Base-by-base conservation (phyloP, 176 grass and related monocot genomes). In the Avena insularis region DNA sequence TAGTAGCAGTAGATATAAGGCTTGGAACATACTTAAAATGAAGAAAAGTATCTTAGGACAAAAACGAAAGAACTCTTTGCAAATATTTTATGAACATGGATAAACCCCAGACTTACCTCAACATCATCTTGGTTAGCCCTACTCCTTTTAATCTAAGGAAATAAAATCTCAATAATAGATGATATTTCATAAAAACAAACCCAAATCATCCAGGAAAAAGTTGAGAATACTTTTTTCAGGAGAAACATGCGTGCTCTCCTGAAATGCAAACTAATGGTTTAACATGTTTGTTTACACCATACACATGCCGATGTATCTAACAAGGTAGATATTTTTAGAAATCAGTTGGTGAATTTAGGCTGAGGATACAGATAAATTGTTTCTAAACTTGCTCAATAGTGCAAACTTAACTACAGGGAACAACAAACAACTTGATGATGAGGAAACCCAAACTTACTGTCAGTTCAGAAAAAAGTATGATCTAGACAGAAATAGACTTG, bases 381-480 rank as follows among this genome's bases (percentile, higher is more conserved):
- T 71, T 11, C 38, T 66, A 27, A 38, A 40, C 56, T 80, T 35
- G 66, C 17, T 61, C 61, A 59, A 19, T 29, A 3, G 46, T 9
- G 31, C 23, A 51, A 11, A 23, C 8, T n/a, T 47, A 79, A 75
- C 66, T 45, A 54, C 59, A 73, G 19, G 14, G 60, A 72, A 33
- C 12, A 11, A 76, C 46, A 76, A 75, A 54, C 3, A 54, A 53
- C 29, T 66, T 23, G 21, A 16, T 64, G 0, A 55, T 56, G 16
- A 43, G 8, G 46, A 73, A 66, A 33, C 35, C 12, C 50, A 47
- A 77, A 57, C 47, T 10, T 27, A 4, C 4, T 43, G 31, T 56
- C 65, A 56, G 73, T 74, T 80, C n/a, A 46, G 14, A 53, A 71
- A 47, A 36, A 46, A 89, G 54, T 8, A 56, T 9, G 36, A 43